Conservation (phyloP, 495 filamentous ascomycete genomes). For the Lindgomyces ingoldianus region DNA sequence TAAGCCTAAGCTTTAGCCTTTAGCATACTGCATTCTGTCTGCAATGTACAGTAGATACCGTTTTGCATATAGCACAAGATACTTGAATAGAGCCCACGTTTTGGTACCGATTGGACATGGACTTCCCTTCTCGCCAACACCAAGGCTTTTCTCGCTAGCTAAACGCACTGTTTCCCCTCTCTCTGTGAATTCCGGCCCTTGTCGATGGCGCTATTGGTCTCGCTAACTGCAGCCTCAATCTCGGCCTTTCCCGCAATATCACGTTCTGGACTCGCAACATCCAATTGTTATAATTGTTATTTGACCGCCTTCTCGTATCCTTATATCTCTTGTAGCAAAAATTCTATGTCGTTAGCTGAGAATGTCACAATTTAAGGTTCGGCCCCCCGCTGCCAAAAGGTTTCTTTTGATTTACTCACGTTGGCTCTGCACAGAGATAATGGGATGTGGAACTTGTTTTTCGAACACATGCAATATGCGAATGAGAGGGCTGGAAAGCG, state of each 20-base stretch:
- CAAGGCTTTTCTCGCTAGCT: background rate
- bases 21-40: background rate
- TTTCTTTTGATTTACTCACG: background rate
- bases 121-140: background rate
- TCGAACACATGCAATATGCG: background rate
- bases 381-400: background rate
- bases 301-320: background rate
- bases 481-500: background rate
- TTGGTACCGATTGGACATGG: background rate
- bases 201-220: background rate
- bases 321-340: background rate
- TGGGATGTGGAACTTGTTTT: background rate
- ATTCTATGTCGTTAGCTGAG: background rate
- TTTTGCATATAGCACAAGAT: background rate
- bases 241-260: background rate
- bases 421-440: background rate
- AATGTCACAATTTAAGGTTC: background rate
- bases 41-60: background rate
- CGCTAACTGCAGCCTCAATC: background rate
- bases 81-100: background rate
- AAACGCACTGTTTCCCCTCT: background rate
- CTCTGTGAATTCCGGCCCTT: background rate
- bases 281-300: background rate
- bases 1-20: constrained; percentile 39
- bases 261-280: background rate